phyloP scores from a whole-genome alignment of 352 stramenopile species.

The Phytophthora tentaculata region DNA sequence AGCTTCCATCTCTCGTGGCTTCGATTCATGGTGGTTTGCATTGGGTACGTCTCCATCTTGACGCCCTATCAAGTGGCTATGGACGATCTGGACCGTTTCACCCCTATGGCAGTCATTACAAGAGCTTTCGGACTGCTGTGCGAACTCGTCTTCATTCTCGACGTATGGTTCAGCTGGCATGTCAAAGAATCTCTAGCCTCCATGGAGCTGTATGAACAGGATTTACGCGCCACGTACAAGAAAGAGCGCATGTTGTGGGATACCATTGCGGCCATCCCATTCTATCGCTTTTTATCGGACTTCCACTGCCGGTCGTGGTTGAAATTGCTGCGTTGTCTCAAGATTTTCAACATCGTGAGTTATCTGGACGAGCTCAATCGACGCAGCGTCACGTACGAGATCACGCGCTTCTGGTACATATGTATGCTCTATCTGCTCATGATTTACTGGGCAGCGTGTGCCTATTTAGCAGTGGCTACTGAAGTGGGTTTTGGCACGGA shows the following conservation, averaged over 20 bases:
- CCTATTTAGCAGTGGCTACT: conserved; percentile 50
- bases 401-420: conserved; percentile 60
- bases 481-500: conserved; percentile 48
- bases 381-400: conserved; percentile 56
- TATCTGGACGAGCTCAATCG: conserved; percentile 72
- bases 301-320: conserved; percentile 40
- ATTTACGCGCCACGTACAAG: conserved; percentile 40
- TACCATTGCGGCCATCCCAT: conserved; percentile 40
- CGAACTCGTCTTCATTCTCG: conserved; percentile 51
- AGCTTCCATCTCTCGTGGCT: conserved; percentile 56
- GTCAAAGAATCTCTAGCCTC: conserved; percentile 37
- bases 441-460: conserved; percentile 69
- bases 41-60: conserved; percentile 49
- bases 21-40: conserved; percentile 34
- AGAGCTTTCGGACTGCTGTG: conserved; percentile 39
- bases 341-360: conserved; percentile 55
- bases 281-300: conserved; percentile 50
- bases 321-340: conserved; percentile 48
- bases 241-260: conserved; percentile 56
- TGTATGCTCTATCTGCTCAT: conserved; percentile 59
- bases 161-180: conserved; percentile 63
- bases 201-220: conserved; percentile 66
- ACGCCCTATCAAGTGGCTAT: conserved; percentile 57
- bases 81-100: conserved; percentile 39
- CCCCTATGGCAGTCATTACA: conserved; percentile 7